Base-by-base conservation (phyloP, 192 early-diverging fungal species). In the Coemansia asiatica region DNA sequence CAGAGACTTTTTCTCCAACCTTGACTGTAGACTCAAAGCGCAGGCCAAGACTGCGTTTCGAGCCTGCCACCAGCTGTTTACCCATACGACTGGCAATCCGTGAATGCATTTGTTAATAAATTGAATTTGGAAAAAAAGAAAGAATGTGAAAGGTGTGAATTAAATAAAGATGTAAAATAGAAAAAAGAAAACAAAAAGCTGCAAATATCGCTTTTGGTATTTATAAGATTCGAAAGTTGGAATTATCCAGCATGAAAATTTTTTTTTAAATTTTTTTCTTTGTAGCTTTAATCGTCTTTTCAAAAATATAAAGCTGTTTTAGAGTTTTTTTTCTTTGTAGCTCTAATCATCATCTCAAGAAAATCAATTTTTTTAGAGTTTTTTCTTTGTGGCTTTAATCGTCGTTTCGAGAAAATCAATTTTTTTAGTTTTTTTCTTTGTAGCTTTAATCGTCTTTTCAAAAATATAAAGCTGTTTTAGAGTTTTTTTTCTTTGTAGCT, bases 1-100 rank as follows among this genome's bases (percentile, higher is more conserved):
- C 44, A 27, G 69, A 21, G 1, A 59, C 67, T 51, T 59, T 23
- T n/a, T 79, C 72, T 58, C 68, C 77, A 6, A 71, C 77, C 25
- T 74, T 80, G 54, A 69, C 65, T 68, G 77, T 80, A 28, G 77
- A 80, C 68, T 74, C 77, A 46, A 71, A 66, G 12, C 77, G 77
- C 35, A 68, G 72, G 9, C 60, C 74, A 40, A 60, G 71, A 54
- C 58, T 57, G 68, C 69, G 47, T 46, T 27, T 61, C 29, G 21
- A 44, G 40, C 40, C 10, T 1, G 40, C 29, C 35, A 23, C 35
- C 19, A 35, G 29, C 56, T 58, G 56, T 12, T 58, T 58, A 58
- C 69, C 72, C 61, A 50, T 77, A 72, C 53, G 65, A 40, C 64
- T 57, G 57, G 61, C 68, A 47, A 63, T 68, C 29, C 65, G 65